Conservation (phyloP, 2,329 filamentous ascomycete genomes). For the Ceratocystis colombiana region DNA sequence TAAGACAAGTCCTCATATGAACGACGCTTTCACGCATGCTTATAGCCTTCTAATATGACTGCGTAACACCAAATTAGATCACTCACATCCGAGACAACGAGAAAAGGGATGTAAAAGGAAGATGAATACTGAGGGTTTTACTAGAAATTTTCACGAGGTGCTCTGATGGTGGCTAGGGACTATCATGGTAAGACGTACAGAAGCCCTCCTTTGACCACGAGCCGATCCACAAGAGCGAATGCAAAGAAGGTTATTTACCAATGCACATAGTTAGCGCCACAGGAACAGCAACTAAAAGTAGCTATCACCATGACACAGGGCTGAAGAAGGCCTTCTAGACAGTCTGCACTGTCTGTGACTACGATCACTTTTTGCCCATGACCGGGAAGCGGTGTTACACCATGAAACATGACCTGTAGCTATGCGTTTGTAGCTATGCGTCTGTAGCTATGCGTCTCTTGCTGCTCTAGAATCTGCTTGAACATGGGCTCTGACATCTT, state of each 20-base stretch:
- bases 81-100: not conserved
- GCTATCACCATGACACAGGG: not conserved
- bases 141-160: not conserved
- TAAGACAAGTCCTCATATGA: not conserved
- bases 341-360: too few species aligned
- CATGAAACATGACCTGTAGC: not conserved
- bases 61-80: not conserved
- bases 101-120: too few species aligned
- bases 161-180: not conserved
- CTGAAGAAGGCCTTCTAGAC: not conserved
- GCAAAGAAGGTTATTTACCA: too few species aligned
- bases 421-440: not conserved
- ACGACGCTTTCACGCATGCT: not conserved
- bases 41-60: not conserved
- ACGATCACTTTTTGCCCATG: not conserved
- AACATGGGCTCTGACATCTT: not conserved
- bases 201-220: not conserved
- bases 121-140: not conserved
- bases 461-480: not conserved
- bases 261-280: too few species aligned
- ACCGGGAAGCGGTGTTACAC: slow-evolving; percentile 1
- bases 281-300: too few species aligned
- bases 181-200: not conserved
- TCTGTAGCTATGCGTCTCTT: not conserved
- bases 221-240: too few species aligned